These are phyloP conservation scores for Wickerhamiella kazuoi DNA, from an alignment of 805 yeast genomes.

Conservation along the genomic window DNA sequence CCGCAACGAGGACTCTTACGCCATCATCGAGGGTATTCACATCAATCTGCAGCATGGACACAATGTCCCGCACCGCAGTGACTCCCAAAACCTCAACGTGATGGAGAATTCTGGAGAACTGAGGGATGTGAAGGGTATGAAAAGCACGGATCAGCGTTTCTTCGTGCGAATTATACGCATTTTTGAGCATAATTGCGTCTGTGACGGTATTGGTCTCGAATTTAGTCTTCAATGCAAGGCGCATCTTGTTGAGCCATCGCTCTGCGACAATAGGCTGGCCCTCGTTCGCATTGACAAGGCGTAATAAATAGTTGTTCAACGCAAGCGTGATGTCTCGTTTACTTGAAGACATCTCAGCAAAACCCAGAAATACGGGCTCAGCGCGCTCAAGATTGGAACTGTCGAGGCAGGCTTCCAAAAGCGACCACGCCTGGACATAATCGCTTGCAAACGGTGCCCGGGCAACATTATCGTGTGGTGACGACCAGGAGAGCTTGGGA, in stretches of 20 bases:
- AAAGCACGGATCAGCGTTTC: slow-evolving; percentile 8
- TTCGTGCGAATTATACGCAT: slow-evolving; percentile 20
- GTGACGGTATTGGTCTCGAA: slow-evolving; percentile 37
- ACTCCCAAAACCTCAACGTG: slow-evolving; percentile 39
- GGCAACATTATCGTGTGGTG: background rate
- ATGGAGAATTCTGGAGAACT: slow-evolving; percentile 22
- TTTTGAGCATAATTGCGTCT: slow-evolving; percentile 39
- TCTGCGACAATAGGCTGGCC: slow-evolving; percentile 29
- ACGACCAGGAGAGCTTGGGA: background rate
- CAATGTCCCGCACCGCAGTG: slow-evolving; percentile 24
- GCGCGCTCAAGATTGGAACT: slow-evolving; percentile 55
- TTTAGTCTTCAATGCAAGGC: slow-evolving; percentile 16
- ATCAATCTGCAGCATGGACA: slow-evolving; percentile 20
- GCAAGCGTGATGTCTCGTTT: slow-evolving; percentile 41
- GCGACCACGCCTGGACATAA: slow-evolving; percentile 51
- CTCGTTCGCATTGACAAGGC: slow-evolving; percentile 26
- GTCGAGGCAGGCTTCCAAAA: slow-evolving; percentile 61
- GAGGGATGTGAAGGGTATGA: slow-evolving; percentile 12
- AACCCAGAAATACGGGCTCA: slow-evolving; percentile 42
- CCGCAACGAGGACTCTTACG: slow-evolving; percentile 1
- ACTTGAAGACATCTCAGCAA: slow-evolving; percentile 31
- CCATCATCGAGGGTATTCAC: background rate
- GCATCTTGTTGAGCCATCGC: slow-evolving; percentile 24
- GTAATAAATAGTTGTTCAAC: slow-evolving; percentile 43
- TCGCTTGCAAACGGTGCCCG: background rate